Evolutionary conservation across 352 stramenopile genomes (phyloP), one percentile per base, ranked within the genome.

Genomic region (Globisporangium barbulae): DNA sequence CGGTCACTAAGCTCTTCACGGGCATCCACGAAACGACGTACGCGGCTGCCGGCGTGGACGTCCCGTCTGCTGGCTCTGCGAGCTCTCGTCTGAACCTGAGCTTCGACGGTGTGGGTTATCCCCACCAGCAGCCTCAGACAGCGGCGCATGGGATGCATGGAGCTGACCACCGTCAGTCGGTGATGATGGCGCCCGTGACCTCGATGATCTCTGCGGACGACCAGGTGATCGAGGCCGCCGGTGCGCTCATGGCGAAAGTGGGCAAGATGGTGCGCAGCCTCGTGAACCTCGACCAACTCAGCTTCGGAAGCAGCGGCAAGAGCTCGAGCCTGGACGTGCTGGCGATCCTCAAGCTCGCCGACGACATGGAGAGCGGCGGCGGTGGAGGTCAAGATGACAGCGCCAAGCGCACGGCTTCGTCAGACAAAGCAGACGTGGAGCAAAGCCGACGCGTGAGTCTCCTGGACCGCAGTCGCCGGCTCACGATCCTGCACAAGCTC

Each of bases 231-330:
- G 74, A 79, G 17, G 77, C 79, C 0, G 73, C 83, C 57, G 64
- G 74, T 22, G 12, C 76, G 21, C 53, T 89, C 35, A 71, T 90
- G 37, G 61, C 67, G 13, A 88, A 89, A 54, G 54, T 89, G 13
- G 73, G 77, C 59, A 87, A 82, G 39, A 83, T 90, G 55, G 75
- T 90, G 49, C 79, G 79, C 22, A 83, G 68, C 22, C 72, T 90
- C n/a, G 76, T 71, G 25, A 71, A 74, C 13, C 63, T 90, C 6
- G 60, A 75, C 0, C 74, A 78, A 21, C 68, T 71, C 19, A 61
- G 15, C n/a, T n/a, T 22, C 2, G 30, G 25, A 6, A 13, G 7
- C 19, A 56, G 7, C 15, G 21, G 21, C 2, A 64, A 68, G 15
- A 79, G 47, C 3, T 47, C 69, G 25, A 80, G 61, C 1, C 53